phyloP scores from a whole-genome alignment of 2,329 filamentous ascomycete species.

The Neopestalotiopsis sp. region DNA sequence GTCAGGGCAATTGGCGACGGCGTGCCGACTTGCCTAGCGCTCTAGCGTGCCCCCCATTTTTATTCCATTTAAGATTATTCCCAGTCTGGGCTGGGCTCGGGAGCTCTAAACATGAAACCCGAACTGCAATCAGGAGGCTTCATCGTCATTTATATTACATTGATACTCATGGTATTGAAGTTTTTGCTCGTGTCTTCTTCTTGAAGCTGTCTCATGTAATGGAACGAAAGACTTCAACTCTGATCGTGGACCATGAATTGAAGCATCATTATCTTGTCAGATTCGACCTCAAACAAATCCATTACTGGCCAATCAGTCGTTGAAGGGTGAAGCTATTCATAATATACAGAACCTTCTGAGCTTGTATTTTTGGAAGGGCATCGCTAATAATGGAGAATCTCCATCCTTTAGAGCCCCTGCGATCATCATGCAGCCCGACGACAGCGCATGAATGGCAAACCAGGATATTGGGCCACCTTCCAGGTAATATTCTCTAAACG shows the following conservation, averaged over 20 bases:
- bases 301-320: too few species aligned
- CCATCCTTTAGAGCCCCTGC: constrained; percentile 1
- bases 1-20: not conserved
- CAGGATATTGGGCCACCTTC: constrained; percentile 16
- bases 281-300: too few species aligned
- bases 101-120: constrained; percentile 20
- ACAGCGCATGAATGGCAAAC: constrained; percentile 10
- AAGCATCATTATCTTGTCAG: too few species aligned
- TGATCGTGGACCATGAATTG: too few species aligned
- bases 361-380: not conserved
- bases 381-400: not conserved
- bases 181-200: not conserved
- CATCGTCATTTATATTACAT: constrained; percentile 13
- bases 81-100: not conserved
- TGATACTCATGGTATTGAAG: not conserved
- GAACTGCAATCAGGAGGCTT: constrained; percentile 16
- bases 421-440: constrained; percentile 14
- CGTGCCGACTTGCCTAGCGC: constrained; percentile 17
- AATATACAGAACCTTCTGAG: not conserved
- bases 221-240: too few species aligned
- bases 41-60: not conserved
- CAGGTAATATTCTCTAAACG: constrained; percentile 5
- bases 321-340: not conserved
- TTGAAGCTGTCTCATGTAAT: not conserved
- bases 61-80: not conserved